Evolutionary conservation across 2,329 filamentous ascomycete genomes (phyloP).

Genomic region (Cladosporium cucumerinum): DNA sequence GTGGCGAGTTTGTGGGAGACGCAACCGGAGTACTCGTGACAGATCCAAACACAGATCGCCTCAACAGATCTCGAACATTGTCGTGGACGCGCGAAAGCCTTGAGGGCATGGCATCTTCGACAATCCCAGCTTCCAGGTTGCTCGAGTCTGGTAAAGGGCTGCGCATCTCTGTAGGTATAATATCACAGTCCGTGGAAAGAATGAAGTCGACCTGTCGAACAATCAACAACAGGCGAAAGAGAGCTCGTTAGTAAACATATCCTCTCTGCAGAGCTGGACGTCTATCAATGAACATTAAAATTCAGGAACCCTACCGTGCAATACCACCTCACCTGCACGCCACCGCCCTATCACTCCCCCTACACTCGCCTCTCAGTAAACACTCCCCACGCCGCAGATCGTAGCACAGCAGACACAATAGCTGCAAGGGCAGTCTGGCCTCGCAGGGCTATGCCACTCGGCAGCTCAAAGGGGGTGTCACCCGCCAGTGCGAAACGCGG

Average conservation of each 20-base stretch:
- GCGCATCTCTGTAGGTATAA: neutral
- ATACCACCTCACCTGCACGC: slow-evolving; percentile 8
- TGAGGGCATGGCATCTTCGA: slow-evolving; percentile 30
- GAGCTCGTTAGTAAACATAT: neutral
- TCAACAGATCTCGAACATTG: slow-evolving; percentile 34
- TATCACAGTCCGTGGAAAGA: neutral
- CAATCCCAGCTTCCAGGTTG: slow-evolving; percentile 32
- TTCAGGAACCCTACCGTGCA: neutral
- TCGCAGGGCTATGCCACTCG: neutral
- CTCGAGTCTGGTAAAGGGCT: slow-evolving; percentile 17
- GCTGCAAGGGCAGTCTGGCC: neutral
- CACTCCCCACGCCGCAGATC: neutral
- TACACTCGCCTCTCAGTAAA: neutral
- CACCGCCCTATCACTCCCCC: slow-evolving; percentile 2
- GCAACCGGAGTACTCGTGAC: slow-evolving; percentile 13
- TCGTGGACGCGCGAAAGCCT: slow-evolving; percentile 31
- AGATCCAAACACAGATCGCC: slow-evolving; percentile 29
- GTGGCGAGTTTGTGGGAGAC: neutral
- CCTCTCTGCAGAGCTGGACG: neutral
- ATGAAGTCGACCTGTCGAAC: neutral
- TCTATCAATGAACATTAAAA: neutral
- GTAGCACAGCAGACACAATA: slow-evolving; percentile 4
- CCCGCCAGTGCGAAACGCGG: neutral
- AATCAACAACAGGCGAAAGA: neutral
- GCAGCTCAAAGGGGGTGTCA: slow-evolving; percentile 1